Conservation (phyloP, 768 basidiomycete species). For the Erythrobasidium yunnanense region DNA sequence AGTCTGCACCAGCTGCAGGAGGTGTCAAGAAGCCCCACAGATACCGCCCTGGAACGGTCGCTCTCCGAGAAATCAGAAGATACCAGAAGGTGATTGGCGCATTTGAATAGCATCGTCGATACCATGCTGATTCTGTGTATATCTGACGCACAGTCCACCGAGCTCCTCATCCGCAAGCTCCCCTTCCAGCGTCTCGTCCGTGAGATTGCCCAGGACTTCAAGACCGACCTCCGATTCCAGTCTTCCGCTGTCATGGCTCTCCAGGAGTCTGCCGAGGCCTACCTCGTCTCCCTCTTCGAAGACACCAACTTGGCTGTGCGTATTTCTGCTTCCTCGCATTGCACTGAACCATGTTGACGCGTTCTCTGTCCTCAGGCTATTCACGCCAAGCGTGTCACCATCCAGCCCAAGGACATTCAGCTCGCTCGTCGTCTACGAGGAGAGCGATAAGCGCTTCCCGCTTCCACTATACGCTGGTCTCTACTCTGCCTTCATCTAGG, state of each 20-base stretch:
- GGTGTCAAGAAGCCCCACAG: conserved; percentile 85
- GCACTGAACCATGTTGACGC: no score
- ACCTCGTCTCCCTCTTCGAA: conserved; percentile 49
- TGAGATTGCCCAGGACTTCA: conserved; percentile 73
- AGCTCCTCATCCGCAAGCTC: conserved; percentile 43
- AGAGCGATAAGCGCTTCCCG: conserved; percentile 43
- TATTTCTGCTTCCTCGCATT: neutral
- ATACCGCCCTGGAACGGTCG: conserved; percentile 54
- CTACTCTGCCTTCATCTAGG: neutral
- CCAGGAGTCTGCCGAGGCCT: conserved; percentile 50
- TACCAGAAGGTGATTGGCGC: conserved; percentile 41
- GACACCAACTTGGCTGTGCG: conserved; percentile 45
- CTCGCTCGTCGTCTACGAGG: conserved; percentile 49
- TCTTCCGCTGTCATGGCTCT: conserved; percentile 50
- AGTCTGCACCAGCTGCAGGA: conserved; percentile 59
- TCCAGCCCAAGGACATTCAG: conserved; percentile 51
- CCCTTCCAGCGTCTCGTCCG: conserved; percentile 56
- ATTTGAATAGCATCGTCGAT: conserved; percentile 48
- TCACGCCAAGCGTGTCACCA: conserved; percentile 57
- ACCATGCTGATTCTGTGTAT: conserved; percentile 39
- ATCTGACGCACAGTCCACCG: conserved; percentile 43
- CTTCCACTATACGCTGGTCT: neutral
- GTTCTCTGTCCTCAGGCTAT: conserved; percentile 37
- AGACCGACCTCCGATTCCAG: conserved; percentile 50
- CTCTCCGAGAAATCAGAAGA: conserved; percentile 47